Evolutionary conservation across 306 rosid genomes (phyloP).

Genomic region (Castanopsis chinensis): DNA sequence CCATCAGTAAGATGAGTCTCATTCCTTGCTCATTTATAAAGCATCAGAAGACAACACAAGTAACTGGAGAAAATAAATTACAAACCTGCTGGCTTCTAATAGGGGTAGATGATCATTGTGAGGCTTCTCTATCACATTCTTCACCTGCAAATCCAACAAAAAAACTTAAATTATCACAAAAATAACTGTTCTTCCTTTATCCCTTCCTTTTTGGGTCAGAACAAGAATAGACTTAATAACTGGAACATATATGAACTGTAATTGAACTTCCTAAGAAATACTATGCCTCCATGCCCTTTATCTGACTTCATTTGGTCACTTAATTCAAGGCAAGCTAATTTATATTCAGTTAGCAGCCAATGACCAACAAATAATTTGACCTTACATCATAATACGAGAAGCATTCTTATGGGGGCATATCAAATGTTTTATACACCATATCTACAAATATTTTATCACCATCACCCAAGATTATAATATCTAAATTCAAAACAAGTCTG

Average conservation of each 20-base stretch:
- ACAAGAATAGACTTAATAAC: background rate
- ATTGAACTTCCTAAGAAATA: background rate
- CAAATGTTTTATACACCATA: no score
- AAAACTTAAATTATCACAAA: slow-evolving; percentile 11
- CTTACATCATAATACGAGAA: no score
- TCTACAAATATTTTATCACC: no score
- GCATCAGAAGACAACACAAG: background rate
- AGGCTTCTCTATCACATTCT: slow-evolving; percentile 96
- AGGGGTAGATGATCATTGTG: slow-evolving; percentile 88
- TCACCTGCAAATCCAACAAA: slow-evolving; percentile 68
- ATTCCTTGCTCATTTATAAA: background rate
- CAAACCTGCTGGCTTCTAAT: slow-evolving; percentile 97
- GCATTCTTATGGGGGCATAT: no score
- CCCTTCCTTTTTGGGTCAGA: background rate
- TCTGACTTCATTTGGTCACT: no score
- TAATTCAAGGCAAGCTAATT: no score
- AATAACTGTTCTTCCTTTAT: background rate
- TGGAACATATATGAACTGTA: background rate
- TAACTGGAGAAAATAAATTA: background rate
- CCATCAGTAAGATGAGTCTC: background rate
- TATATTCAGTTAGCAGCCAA: no score
- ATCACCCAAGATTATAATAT: no score
- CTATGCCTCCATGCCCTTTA: no score
- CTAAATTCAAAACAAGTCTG: no score
- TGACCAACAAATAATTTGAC: no score